A percentile compares a stretch with the other conserved stretches of the same genome.
phyloP scores from a whole-genome alignment of 169 alveolate species.

The Amoebophrya sp. region DNA sequence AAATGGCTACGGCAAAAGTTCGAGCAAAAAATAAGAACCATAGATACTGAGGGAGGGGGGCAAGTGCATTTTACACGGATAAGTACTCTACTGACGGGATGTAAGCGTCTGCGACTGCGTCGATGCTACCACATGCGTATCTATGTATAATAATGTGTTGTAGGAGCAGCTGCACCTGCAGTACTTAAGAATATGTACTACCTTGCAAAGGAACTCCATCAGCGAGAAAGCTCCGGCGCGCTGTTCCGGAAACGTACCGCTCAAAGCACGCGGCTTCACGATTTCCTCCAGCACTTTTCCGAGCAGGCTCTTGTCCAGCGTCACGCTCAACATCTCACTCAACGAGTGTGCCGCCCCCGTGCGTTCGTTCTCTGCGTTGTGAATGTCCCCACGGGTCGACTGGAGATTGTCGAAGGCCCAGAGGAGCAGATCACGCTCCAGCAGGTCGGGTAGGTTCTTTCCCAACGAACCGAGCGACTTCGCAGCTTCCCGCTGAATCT shows the following conservation, averaged over 20 bases:
- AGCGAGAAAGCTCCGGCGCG: not conserved
- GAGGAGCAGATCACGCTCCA: not conserved
- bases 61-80: no score
- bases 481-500: not conserved
- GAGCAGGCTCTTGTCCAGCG: not conserved
- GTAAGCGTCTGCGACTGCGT: no score
- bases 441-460: not conserved
- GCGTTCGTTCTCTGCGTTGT: not conserved
- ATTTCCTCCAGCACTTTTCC: not conserved
- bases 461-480: not conserved
- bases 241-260: not conserved
- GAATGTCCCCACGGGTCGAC: not conserved
- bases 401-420: not conserved
- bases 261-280: not conserved
- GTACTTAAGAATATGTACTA: no score
- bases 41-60: no score
- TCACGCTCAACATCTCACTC: not conserved
- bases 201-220: not conserved
- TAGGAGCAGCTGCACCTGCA: no score
- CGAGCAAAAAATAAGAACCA: no score
- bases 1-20: no score
- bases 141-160: no score
- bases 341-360: not conserved
- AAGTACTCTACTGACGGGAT: no score
- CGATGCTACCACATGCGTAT: no score